Base-by-base conservation (phyloP, 352 stramenopile species). In the Elongisporangium anandrum region DNA sequence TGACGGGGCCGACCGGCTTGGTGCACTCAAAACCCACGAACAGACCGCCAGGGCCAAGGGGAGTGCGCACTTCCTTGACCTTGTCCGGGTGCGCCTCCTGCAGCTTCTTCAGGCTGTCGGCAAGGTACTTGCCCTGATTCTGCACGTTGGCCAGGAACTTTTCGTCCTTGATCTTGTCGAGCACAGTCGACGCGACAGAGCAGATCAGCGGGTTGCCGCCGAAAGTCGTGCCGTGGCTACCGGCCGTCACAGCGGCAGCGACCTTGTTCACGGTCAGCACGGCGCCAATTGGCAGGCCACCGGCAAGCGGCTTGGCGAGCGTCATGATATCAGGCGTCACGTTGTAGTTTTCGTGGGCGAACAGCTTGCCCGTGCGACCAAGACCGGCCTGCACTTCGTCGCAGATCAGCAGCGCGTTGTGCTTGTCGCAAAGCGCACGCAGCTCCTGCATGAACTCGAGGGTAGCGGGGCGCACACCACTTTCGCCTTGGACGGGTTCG, bases 331-430 rank as follows among this genome's bases (percentile, higher is more conserved):
- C 96, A 0, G 97, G 96, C 34, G 90, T 85, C 26, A 99, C 76
- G 60, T 84, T 87, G 21, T 98, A 86, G 62, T 98, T 81, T 76
- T 99, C 77, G 70, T 98, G 95, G 53, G 90, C 95, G 81, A 97
- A 99, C 8, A 99, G 64, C 61, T 83, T 96, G 57, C 97, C 97
- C 34, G 90, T 98, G 39, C 97, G 93, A 17, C 94, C 96, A n/a
- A 99, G 78, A 38, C 97, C 97, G 45, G 95, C 88, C 80, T 99
- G 97, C 23, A 99, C 96, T 81, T 99, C 97, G 81, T 99, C 97
- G n/a, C 86, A 92, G 70, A 99, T 99, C 55, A 99, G 75, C 48
- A 99, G 78, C 19, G 98, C 90, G 57, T 92, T 90, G 64, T 90
- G 87, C 60, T 98, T 94, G 67, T 99, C 92, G 68, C 92, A 98